Percentiles rank a stretch among this genome's conserved stretches.
Evolutionary conservation across 495 filamentous ascomycete species (phyloP).

Genomic region (Trypethelium eluteriae): DNA sequence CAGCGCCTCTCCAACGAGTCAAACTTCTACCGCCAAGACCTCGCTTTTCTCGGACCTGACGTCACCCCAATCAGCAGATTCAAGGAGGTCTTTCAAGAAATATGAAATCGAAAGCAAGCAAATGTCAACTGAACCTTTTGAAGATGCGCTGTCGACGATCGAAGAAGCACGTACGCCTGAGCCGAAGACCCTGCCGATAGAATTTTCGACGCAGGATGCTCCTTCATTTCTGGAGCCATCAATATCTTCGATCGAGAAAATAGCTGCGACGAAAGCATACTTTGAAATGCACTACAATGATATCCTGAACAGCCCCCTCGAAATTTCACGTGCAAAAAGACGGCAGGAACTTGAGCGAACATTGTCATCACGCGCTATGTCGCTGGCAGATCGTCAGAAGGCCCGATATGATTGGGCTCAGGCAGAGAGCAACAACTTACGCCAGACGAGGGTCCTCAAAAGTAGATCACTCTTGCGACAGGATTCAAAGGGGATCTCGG

Average conservation of each 20-base stretch:
- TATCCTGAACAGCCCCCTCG: conserved; percentile 44
- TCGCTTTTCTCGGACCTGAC: conserved; percentile 14
- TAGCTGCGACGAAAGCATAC: conserved; percentile 73
- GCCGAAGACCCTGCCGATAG: neutral
- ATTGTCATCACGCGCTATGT: conserved; percentile 46
- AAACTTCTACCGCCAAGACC: conserved; percentile 12
- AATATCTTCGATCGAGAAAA: conserved; percentile 67
- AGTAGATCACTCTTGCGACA: conserved; percentile 44
- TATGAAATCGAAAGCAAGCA: conserved; percentile 22
- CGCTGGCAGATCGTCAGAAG: conserved; percentile 48
- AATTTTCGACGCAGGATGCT: conserved; percentile 37
- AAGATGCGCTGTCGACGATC: conserved; percentile 40
- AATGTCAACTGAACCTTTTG: conserved; percentile 24
- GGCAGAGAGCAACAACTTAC: conserved; percentile 67
- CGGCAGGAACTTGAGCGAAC: conserved; percentile 58
- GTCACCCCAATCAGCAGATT: conserved; percentile 20
- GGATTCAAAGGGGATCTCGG: conserved; percentile 39
- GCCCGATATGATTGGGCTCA: conserved; percentile 51
- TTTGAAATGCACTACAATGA: conserved; percentile 77
- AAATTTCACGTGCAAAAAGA: conserved; percentile 54
- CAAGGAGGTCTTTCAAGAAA: conserved; percentile 20
- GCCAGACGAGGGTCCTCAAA: conserved; percentile 63
- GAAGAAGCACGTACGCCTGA: conserved; percentile 28
- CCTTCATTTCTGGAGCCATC: conserved; percentile 44
- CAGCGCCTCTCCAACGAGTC: neutral